phyloP scores from a whole-genome alignment of 2,329 filamentous ascomycete genomes.

The Plectosphaerella sp. region DNA sequence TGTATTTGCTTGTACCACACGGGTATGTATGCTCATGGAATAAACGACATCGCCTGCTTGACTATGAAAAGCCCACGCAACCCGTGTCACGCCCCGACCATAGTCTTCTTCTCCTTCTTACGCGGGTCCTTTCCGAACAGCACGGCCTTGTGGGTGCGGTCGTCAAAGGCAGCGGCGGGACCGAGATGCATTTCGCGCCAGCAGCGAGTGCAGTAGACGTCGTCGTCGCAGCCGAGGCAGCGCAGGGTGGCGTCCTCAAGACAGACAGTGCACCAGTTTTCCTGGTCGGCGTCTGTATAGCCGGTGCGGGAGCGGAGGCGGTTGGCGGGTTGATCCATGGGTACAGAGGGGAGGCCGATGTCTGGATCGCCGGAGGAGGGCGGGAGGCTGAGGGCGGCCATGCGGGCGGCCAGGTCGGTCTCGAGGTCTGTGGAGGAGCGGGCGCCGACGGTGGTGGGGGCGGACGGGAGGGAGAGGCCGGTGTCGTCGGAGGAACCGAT shows the following conservation, averaged over 20 bases:
- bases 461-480: conserved; percentile 28
- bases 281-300: conserved; percentile 66
- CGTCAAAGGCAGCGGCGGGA: conserved; percentile 64
- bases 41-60: background rate
- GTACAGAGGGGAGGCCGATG: conserved; percentile 41
- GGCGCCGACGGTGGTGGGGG: conserved; percentile 30
- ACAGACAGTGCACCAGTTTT: conserved; percentile 79
- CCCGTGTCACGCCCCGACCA: conserved; percentile 26
- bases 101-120: conserved; percentile 23
- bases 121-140: conserved; percentile 41
- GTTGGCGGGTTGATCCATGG: conserved; percentile 42
- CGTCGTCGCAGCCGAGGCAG: conserved; percentile 67
- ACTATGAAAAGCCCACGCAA: background rate
- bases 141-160: conserved; percentile 64
- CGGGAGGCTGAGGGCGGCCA: conserved; percentile 44
- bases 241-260: conserved; percentile 70
- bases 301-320: conserved; percentile 32
- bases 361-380: conserved; percentile 25
- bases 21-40: background rate
- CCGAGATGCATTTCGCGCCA: conserved; percentile 79
- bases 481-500: conserved; percentile 3
- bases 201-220: conserved; percentile 73
- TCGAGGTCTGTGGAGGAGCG: conserved; percentile 27
- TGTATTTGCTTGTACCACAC: background rate
- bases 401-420: conserved; percentile 44